A percentile compares a stretch with the other conserved stretches of the same genome.
Conservation (phyloP, 257 asterid genomes). For the Gardenia jasminoides region DNA sequence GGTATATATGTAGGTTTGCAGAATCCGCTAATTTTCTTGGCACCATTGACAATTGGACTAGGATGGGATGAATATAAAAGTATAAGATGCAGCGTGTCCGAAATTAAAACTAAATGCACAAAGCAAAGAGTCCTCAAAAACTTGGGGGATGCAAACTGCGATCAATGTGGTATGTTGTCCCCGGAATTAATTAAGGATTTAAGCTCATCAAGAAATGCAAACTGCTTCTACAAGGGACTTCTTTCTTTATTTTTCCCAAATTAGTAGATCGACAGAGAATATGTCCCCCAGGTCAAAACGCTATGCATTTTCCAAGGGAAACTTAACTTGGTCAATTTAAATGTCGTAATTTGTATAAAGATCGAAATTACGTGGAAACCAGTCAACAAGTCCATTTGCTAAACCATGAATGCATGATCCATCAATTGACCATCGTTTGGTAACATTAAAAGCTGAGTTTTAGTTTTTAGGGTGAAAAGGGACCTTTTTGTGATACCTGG, state of each 20-base stretch:
- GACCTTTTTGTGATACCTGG: constrained; percentile 61
- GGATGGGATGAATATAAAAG: too few species aligned
- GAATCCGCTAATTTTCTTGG: too few species aligned
- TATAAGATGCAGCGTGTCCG: too few species aligned
- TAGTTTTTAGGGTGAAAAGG: constrained; percentile 42
- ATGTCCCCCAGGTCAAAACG: not conserved
- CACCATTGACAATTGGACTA: too few species aligned
- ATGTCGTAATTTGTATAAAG: not conserved
- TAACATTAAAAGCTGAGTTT: constrained; percentile 4
- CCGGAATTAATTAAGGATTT: not conserved
- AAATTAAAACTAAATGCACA: too few species aligned
- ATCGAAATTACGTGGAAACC: not conserved
- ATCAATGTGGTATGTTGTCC: too few species aligned
- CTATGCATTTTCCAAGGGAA: not conserved
- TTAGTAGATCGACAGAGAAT: not conserved
- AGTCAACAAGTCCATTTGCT: constrained; percentile 4
- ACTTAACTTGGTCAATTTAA: not conserved
- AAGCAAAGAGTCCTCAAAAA: too few species aligned
- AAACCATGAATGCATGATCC: not conserved
- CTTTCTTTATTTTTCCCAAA: not conserved
- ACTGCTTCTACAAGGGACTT: too few species aligned
- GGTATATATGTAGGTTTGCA: too few species aligned
- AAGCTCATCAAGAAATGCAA: not conserved
- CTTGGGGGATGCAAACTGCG: too few species aligned
- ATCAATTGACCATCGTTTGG: not conserved